Conservation (phyloP, 2,329 filamentous ascomycete genomes). For the Neophaeococcomyces aloes region DNA sequence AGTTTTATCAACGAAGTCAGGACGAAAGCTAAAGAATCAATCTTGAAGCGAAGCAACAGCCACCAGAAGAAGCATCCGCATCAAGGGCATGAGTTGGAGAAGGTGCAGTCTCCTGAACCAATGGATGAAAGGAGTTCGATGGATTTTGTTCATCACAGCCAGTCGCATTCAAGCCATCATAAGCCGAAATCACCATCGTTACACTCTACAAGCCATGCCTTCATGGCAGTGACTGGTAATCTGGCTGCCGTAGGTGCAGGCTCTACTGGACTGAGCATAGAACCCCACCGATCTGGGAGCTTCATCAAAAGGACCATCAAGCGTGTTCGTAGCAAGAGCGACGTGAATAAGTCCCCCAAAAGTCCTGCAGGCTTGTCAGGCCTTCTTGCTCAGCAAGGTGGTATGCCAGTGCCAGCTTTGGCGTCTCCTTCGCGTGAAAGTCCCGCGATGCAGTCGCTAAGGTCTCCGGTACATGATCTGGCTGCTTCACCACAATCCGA, state of each 20-base stretch:
- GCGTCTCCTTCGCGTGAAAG: slow-evolving; percentile 40
- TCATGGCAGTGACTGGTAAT: slow-evolving; percentile 36
- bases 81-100: slow-evolving; percentile 6
- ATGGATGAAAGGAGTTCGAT: slow-evolving; percentile 19
- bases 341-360: slow-evolving; percentile 37
- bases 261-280: slow-evolving; percentile 49
- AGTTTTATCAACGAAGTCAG: slow-evolving; percentile 33
- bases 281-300: slow-evolving; percentile 27
- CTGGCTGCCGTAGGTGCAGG: slow-evolving; percentile 39
- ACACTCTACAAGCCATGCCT: slow-evolving; percentile 31
- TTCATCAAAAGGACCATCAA: slow-evolving; percentile 16
- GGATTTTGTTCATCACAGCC: slow-evolving; percentile 24
- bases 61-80: slow-evolving; percentile 34
- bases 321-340: slow-evolving; percentile 45
- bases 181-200: slow-evolving; percentile 31
- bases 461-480: too few species aligned
- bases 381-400: slow-evolving; percentile 47
- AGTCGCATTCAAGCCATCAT: slow-evolving; percentile 30
- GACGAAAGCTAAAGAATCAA: slow-evolving; percentile 25
- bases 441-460: slow-evolving; percentile 20
- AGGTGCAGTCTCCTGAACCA: slow-evolving; percentile 6
- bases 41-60: slow-evolving; percentile 34
- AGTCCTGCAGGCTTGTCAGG: slow-evolving; percentile 37
- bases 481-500: background rate
- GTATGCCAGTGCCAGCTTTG: slow-evolving; percentile 47